Evolutionary conservation across 352 stramenopile genomes (phyloP), one percentile per base, ranked within the genome.

Genomic region (Globisporangium apiculatum): DNA sequence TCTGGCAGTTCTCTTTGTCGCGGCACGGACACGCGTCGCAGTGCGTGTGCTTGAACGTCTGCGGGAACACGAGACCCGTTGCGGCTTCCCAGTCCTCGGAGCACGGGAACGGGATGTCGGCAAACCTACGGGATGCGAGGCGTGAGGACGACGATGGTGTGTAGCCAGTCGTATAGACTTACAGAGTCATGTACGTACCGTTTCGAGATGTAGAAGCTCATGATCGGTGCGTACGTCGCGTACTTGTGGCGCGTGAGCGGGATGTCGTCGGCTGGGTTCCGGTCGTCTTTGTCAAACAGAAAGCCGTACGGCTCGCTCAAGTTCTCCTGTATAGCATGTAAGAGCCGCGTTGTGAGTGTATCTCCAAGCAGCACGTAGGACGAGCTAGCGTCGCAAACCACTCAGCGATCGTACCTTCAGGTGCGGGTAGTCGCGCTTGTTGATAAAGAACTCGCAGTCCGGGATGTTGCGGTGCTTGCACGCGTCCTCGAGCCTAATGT

Each of bases 401-500:
- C 24, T 31, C 24, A 31, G 24, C 24, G 24, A 10, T 62, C 63
- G 5, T 46, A 94, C 84, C 80, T 99, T 99, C 31, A 99, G 76
- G 62, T 99, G 96, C 37, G 97, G 97, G 72, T 99, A 98, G 73
- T 99, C 95, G 50, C 97, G 84, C 72, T 99, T 99, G 82, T 99
- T 99, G 65, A 99, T 95, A 78, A 99, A 99, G 63, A 99, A 99
- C 71, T 99, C 97, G 69, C 96, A 99, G 72, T 99, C 97, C 4
- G 96, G 91, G 51, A 99, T 91, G 47, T 91, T 72, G 40, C 96
- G 87, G 57, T 98, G 69, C 60, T 90, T 83, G 79, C 97, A 99
- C 7, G 91, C 78, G 64, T 98, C 93, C 57, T 98, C 95, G 7
- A 99, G 76, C 69, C 76, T 86, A 35, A 52, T 14, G 46, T 17